phyloP scores from a whole-genome alignment of 805 yeast species.

The Cyberlindnera maclurae region DNA sequence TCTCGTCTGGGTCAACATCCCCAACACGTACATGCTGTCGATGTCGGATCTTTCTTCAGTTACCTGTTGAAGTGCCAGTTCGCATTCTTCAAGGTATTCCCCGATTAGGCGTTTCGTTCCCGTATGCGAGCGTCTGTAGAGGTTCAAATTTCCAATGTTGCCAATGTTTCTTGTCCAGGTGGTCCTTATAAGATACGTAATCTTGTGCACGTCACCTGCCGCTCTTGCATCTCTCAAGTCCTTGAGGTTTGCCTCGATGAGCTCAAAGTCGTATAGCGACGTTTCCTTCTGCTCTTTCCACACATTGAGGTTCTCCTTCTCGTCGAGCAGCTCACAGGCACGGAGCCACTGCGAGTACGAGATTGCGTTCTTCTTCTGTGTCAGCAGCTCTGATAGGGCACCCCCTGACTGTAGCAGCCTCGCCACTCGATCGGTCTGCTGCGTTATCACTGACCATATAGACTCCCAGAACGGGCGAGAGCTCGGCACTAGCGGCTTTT shows the following conservation, averaged over 20 bases:
- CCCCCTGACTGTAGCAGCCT: slow-evolving; percentile 3
- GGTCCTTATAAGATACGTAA: slow-evolving; percentile 74
- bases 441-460: not conserved
- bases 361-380: slow-evolving; percentile 41
- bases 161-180: slow-evolving; percentile 82
- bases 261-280: slow-evolving; percentile 63
- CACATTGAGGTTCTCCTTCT: slow-evolving; percentile 47
- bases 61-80: slow-evolving; percentile 31
- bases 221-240: slow-evolving; percentile 56
- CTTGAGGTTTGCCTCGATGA: slow-evolving; percentile 43
- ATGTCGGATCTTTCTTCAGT: slow-evolving; percentile 26
- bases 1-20: slow-evolving; percentile 79
- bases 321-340: slow-evolving; percentile 57
- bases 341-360: slow-evolving; percentile 63
- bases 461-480: not conserved
- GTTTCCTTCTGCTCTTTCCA: slow-evolving; percentile 69
- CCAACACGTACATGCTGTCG: slow-evolving; percentile 65
- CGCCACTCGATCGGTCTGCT: not conserved
- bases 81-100: slow-evolving; percentile 76
- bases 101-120: slow-evolving; percentile 85
- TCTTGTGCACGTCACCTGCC: slow-evolving; percentile 46
- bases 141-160: slow-evolving; percentile 72
- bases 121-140: slow-evolving; percentile 70
- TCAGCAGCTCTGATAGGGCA: slow-evolving; percentile 28
- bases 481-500: not conserved